Conservation (phyloP, 2,329 filamentous ascomycete species). For the Aspergillus sclerotialis region DNA sequence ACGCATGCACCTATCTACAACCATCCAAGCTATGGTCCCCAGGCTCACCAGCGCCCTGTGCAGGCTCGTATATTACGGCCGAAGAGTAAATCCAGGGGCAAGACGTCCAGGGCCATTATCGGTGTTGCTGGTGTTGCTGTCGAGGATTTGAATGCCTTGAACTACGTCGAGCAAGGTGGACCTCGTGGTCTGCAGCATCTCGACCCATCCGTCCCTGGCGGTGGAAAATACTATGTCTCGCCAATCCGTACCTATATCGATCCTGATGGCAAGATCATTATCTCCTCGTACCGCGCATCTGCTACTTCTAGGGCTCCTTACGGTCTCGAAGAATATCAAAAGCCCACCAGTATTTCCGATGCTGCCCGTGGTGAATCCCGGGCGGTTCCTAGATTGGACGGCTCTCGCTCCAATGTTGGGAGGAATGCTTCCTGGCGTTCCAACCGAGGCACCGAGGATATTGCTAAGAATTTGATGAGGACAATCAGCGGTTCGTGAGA, state of each 20-base stretch:
- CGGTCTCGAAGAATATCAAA: slow-evolving; percentile 28
- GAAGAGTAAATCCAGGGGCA: slow-evolving; percentile 29
- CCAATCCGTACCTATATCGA: slow-evolving; percentile 41
- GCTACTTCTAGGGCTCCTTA: slow-evolving; percentile 28
- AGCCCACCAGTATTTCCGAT: slow-evolving; percentile 21
- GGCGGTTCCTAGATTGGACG: slow-evolving; percentile 25
- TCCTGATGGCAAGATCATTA: slow-evolving; percentile 36
- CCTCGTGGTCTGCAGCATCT: slow-evolving; percentile 37
- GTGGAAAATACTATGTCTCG: slow-evolving; percentile 47
- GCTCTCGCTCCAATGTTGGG: slow-evolving; percentile 8
- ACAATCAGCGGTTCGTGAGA: slow-evolving; percentile 16
- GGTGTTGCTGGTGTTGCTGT: slow-evolving; percentile 37
- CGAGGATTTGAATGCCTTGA: slow-evolving; percentile 30
- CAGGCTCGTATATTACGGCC: slow-evolving; percentile 52
- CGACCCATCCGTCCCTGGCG: slow-evolving; percentile 41
- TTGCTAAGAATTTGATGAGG: slow-evolving; percentile 25
- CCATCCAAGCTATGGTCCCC: slow-evolving; percentile 56
- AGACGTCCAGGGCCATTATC: slow-evolving; percentile 24
- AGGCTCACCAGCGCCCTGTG: slow-evolving; percentile 45
- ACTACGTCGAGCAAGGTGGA: slow-evolving; percentile 24
- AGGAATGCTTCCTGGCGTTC: slow-evolving; percentile 5
- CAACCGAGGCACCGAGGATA: slow-evolving; percentile 17
- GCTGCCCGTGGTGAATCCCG: slow-evolving; percentile 17
- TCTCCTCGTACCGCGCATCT: slow-evolving; percentile 29
- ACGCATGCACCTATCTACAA: slow-evolving; percentile 51